Conservation (phyloP, 176 grass and related monocot species). For the Triticum aestivum region IWGSC_CS_RefSeq_v2.1 NC_057814.1:411518617-411519116, state of each 20-base stretch:
- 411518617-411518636: not conserved
- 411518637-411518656: not conserved
- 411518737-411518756: not conserved
- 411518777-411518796: not conserved
- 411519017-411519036: not conserved
- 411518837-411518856: not conserved
- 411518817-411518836: slow-evolving; percentile 8
- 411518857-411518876: not conserved
- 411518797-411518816: not conserved
- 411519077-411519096: too few species aligned
- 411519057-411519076: too few species aligned
- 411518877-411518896: not conserved
- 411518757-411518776: not conserved
- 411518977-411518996: not conserved
- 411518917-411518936: not conserved
- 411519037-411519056: not conserved
- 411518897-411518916: not conserved
- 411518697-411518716: not conserved
- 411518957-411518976: not conserved
- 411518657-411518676: not conserved
- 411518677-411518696: slow-evolving; percentile 10
- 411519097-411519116: not conserved
- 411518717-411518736: not conserved
- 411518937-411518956: not conserved
- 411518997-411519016: not conserved